Conservation (phyloP, 2,329 filamentous ascomycete species). For the Fusarium buxicola region DNA sequence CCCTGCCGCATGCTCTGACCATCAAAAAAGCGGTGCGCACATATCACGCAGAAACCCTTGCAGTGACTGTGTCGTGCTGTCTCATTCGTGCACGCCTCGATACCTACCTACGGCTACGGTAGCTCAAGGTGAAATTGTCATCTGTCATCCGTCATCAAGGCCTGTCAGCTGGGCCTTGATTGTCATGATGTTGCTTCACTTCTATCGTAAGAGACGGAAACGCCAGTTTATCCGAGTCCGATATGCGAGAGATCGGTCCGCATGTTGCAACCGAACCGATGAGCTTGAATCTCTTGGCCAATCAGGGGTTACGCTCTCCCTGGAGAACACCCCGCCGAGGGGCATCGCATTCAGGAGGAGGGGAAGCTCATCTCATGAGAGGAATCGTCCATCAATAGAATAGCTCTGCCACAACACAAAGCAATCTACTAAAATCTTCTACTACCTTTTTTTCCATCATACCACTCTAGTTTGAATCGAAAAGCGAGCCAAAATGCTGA, state of each 20-base stretch:
- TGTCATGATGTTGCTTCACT: not conserved
- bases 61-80: not conserved
- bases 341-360: constrained; percentile 19
- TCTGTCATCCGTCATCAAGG: too few relatives aligned
- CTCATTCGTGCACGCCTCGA: constrained; percentile 4
- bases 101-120: not conserved
- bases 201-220: not conserved
- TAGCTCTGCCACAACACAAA: constrained; percentile 5
- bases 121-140: not conserved
- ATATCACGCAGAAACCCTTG: constrained; percentile 9
- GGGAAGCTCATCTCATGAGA: constrained; percentile 30
- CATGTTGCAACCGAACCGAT: constrained; percentile 16
- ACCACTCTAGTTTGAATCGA: not conserved
- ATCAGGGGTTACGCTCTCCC: constrained; percentile 22
- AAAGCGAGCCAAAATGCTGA: constrained; percentile 57
- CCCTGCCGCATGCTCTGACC: constrained; percentile 21
- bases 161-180: not conserved
- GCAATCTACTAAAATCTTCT: not conserved
- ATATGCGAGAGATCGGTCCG: constrained; percentile 24
- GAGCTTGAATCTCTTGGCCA: constrained; percentile 30
- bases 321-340: constrained; percentile 36
- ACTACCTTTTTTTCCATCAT: not conserved
- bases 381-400: constrained; percentile 4
- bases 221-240: not conserved
- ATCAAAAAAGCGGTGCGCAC: constrained; percentile 12